These are phyloP conservation scores for Alternaria ventricosa DNA, from an alignment of 2,329 filamentous ascomycete species.

Conservation along the genomic window DNA sequence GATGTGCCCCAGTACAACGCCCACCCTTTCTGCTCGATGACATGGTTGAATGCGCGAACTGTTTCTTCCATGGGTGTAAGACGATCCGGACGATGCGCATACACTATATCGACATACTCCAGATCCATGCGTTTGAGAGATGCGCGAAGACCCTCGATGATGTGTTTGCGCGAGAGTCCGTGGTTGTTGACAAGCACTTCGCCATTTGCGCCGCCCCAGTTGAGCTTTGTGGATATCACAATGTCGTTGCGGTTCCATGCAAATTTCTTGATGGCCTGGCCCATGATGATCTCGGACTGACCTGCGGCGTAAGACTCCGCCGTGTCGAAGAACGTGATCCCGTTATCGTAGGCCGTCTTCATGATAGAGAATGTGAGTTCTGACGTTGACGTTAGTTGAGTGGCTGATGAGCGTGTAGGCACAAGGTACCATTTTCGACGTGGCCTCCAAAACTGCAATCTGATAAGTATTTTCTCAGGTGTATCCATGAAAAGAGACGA, in stretches of 20 bases:
- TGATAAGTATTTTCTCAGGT: background rate
- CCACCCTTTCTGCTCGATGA: constrained; percentile 70
- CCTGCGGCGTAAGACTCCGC: constrained; percentile 56
- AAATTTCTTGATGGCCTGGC: constrained; percentile 62
- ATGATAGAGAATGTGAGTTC: constrained; percentile 64
- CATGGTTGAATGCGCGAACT: constrained; percentile 73
- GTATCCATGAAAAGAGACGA: background rate
- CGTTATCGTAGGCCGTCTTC: constrained; percentile 62
- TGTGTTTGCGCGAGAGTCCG: constrained; percentile 72
- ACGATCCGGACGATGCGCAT: constrained; percentile 72
- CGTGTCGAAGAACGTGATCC: constrained; percentile 51
- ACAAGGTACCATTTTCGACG: constrained; percentile 64
- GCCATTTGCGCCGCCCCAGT: constrained; percentile 57
- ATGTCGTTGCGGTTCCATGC: constrained; percentile 59
- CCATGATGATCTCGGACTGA: constrained; percentile 62
- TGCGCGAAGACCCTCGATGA: constrained; percentile 69
- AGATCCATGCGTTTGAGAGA: constrained; percentile 65
- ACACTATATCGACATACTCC: constrained; percentile 72
- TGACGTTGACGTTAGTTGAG: constrained; percentile 6
- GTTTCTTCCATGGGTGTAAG: constrained; percentile 74
- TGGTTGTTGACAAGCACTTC: constrained; percentile 65
- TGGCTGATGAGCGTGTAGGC: background rate
- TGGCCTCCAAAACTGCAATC: constrained; percentile 63
- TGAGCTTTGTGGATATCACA: constrained; percentile 56
- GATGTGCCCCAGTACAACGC: constrained; percentile 71